Evolutionary conservation across 345 rosid genomes (phyloP), one percentile per base, ranked within the genome.

Genomic region (Populus pruinosa): DNA sequence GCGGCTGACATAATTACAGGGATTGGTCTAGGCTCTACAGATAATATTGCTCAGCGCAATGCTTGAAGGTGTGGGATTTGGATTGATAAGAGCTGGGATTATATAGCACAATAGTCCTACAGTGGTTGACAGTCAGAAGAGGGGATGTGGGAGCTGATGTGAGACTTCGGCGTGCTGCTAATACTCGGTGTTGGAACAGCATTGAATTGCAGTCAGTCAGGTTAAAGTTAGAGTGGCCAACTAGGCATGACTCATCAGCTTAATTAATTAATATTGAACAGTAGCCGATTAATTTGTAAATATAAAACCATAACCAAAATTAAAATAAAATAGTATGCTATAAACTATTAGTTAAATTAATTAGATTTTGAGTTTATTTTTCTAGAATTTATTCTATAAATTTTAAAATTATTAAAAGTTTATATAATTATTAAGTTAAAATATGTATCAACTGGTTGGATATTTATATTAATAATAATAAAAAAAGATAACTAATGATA

Each of bases 1-100:
- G 69, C 7, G 44, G 35, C 35, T 39, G 78, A 53, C 88, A 82
- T 82, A 78, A 18, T 53, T 16, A 29, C 35, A 36, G 36, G 41
- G 25, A 38, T 44, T 3, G 41, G 61, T 55, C 2, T 10, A 23
- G 29, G 0, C 64, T 25, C n/a, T 8, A 0, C 25, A 55, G 20
- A 20, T 20, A 9, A n/a, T 3, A n/a, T 59, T 23, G 64, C 29
- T 4, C 23, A 23, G 64, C 25, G 64, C 64, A n/a, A 23, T 59
- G 63, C 63, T 25, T 59, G 63, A 25, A 6, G 7, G 8, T 39
- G 11, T 70, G 23, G 49, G 69, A 35, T 1, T 66, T 25, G 39
- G 8, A 6, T 12, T 10, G 29, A 59, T 3, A 23, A 59, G 64
- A 59, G 64, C 64, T 1, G 29, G 23, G 64, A 59, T 59, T 59